Evolutionary conservation across 2,329 filamentous ascomycete genomes (phyloP).

Genomic region (Cucurbitaria berberidis): DNA sequence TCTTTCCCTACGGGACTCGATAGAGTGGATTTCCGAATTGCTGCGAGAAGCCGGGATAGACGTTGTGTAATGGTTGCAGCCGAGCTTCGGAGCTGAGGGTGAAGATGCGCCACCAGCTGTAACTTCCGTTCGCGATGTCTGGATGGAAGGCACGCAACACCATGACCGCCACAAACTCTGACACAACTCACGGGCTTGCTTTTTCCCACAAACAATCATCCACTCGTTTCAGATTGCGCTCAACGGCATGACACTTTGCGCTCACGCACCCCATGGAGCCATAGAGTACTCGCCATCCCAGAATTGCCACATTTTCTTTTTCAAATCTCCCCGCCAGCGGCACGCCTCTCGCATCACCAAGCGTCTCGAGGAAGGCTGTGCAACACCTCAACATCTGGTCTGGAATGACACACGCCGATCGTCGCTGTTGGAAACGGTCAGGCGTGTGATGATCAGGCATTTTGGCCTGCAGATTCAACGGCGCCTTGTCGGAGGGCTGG

Average conservation of each 20-base stretch:
- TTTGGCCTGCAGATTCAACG: conserved; percentile 18
- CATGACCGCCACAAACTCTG: no score
- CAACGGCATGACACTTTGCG: neutral
- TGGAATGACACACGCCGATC: conserved; percentile 16
- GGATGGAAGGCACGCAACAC: no score
- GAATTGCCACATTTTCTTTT: conserved; percentile 4
- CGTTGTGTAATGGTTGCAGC: neutral
- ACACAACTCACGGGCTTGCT: no score
- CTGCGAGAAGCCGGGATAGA: neutral
- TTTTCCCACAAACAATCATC: no score
- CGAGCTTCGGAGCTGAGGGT: neutral
- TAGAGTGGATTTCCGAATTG: neutral
- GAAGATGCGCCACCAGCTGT: no score
- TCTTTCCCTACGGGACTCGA: conserved; percentile 6
- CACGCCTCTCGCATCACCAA: conserved; percentile 5
- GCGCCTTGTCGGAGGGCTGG: conserved; percentile 21
- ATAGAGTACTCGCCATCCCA: neutral
- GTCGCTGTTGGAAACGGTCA: conserved; percentile 14
- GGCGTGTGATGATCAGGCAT: conserved; percentile 12
- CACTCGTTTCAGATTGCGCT: neutral
- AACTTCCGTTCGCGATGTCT: no score
- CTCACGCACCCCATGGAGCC: neutral
- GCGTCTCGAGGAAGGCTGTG: conserved; percentile 6
- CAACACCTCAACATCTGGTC: neutral
- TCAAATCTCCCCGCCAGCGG: conserved; percentile 5